Conservation (phyloP, 1,284 basidiomycete genomes). For the Ustilago sp. region DNA sequence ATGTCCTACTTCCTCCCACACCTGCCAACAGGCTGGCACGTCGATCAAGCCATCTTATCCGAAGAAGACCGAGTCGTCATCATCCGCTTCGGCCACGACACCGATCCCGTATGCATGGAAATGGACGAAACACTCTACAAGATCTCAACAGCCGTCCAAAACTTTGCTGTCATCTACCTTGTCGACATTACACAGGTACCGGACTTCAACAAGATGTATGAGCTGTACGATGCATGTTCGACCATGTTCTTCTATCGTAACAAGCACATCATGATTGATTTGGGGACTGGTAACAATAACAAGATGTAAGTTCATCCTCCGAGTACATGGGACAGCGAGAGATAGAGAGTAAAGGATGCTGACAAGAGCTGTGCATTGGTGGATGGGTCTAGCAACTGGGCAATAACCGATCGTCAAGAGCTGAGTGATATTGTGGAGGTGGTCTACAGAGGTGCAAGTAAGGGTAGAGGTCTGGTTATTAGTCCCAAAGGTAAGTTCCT, state of each 20-base stretch:
- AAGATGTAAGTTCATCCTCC: conserved; percentile 76
- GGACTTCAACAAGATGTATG: conserved; percentile 91
- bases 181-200: conserved; percentile 97
- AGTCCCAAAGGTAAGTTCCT: conserved; percentile 85
- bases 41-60: conserved; percentile 85
- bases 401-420: conserved; percentile 68
- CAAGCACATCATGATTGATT: conserved; percentile 99
- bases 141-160: conserved; percentile 94
- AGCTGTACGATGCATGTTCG: conserved; percentile 56
- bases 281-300: conserved; percentile 99
- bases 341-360: background rate
- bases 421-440: conserved; percentile 98
- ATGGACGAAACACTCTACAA: conserved; percentile 98
- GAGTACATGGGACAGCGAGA: background rate
- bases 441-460: conserved; percentile 95
- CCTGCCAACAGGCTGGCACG: conserved; percentile 77
- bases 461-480: conserved; percentile 96
- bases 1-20: conserved; percentile 82
- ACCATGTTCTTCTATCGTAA: conserved; percentile 74
- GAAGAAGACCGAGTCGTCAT: conserved; percentile 97
- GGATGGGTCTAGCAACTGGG: conserved; percentile 57
- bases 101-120: conserved; percentile 91
- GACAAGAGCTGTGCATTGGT: background rate
- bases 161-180: conserved; percentile 96
- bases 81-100: conserved; percentile 92